A percentile compares a stretch with the other conserved stretches of the same genome.
phyloP scores from a whole-genome alignment of 2,329 filamentous ascomycete genomes.

The Cladosporium sp. region DNA sequence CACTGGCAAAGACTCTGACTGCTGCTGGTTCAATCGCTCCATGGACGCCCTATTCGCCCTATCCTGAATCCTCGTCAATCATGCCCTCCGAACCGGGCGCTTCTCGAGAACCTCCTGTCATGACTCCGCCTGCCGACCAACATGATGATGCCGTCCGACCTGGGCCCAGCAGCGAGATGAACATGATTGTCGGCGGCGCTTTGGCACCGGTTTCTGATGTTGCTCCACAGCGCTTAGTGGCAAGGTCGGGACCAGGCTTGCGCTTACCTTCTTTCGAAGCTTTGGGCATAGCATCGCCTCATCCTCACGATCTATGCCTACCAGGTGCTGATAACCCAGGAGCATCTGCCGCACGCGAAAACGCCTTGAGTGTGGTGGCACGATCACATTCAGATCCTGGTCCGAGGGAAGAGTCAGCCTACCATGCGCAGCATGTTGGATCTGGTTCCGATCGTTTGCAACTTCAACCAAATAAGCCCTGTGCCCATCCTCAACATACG shows the following conservation, averaged over 20 bases:
- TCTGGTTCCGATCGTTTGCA: neutral
- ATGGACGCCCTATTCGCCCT: slow-evolving; percentile 14
- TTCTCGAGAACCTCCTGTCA: slow-evolving; percentile 12
- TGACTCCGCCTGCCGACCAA: slow-evolving; percentile 21
- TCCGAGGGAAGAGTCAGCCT: neutral
- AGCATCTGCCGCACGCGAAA: slow-evolving; percentile 16
- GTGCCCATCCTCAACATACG: slow-evolving; percentile 10
- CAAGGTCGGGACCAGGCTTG: slow-evolving; percentile 34
- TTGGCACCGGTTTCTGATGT: slow-evolving; percentile 22
- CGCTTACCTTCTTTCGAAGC: slow-evolving; percentile 52
- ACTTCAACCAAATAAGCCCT: neutral
- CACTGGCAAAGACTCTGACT: slow-evolving; percentile 10
- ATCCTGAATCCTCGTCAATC: slow-evolving; percentile 10
- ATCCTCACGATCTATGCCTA: slow-evolving; percentile 37
- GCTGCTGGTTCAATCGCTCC: neutral
- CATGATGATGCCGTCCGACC: neutral
- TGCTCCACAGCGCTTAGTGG: slow-evolving; percentile 12
- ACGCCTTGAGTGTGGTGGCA: neutral
- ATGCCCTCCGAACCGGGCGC: slow-evolving; percentile 18
- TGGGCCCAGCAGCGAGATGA: slow-evolving; percentile 17
- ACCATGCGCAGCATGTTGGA: slow-evolving; percentile 7
- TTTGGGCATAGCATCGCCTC: slow-evolving; percentile 47
- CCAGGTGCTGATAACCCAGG: slow-evolving; percentile 20
- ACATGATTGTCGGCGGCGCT: slow-evolving; percentile 26
- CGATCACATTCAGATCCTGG: slow-evolving; percentile 3